These are phyloP conservation scores for Carex sylvatica DNA, from an alignment of 202 grass and related monocot species.

Conservation along the genomic window DNA sequence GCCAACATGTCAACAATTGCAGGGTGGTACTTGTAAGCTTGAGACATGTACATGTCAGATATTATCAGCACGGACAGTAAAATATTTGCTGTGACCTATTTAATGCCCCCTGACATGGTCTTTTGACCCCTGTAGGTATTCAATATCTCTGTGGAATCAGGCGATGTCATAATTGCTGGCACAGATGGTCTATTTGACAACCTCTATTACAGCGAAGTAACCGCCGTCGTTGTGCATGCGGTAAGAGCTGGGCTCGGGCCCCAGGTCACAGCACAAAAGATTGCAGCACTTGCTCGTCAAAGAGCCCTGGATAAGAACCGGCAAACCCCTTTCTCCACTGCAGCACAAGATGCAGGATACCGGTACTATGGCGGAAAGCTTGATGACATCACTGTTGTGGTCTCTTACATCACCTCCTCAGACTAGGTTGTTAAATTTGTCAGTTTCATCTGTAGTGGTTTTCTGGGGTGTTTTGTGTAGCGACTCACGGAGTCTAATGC, in stretches of 20 bases:
- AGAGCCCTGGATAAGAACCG: constrained; percentile 66
- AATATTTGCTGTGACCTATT: neutral
- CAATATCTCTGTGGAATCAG: constrained; percentile 46
- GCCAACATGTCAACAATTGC: neutral
- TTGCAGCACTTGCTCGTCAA: constrained; percentile 70
- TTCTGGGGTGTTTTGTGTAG: neutral
- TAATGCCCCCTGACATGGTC: neutral
- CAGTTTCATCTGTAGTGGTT: neutral
- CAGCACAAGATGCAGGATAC: constrained; percentile 86
- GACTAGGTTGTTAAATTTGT: constrained; percentile 10
- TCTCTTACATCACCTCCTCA: constrained; percentile 47
- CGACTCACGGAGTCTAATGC: neutral
- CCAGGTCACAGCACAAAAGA: constrained; percentile 68
- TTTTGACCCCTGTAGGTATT: constrained; percentile 46
- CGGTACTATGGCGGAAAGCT: constrained; percentile 77
- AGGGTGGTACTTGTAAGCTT: neutral
- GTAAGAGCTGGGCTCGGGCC: constrained; percentile 49
- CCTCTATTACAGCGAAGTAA: constrained; percentile 70
- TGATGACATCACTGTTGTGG: constrained; percentile 77
- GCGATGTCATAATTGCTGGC: constrained; percentile 67
- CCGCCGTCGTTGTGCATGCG: constrained; percentile 59
- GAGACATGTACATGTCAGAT: neutral
- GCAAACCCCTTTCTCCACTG: constrained; percentile 63
- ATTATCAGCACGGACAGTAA: neutral
- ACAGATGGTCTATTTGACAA: constrained; percentile 85